Evolutionary conservation across 2,329 filamentous ascomycete genomes (phyloP), one percentile per base, ranked within the genome.

Genomic region (Beauveria medogensis): DNA sequence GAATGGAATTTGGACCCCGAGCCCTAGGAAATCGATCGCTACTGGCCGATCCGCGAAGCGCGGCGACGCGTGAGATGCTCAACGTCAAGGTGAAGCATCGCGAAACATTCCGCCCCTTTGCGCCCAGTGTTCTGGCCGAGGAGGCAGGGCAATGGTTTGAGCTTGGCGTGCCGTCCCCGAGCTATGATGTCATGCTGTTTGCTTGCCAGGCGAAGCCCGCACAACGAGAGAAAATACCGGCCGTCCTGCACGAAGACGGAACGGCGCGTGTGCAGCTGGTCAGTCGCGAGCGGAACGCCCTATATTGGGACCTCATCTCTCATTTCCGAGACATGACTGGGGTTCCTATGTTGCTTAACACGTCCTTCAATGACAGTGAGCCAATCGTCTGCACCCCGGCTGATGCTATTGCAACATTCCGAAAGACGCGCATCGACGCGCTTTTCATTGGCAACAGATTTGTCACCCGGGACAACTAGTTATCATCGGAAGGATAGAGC

Each of bases 31-130:
- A 58, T 24, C 55, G 55, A 30, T 50, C 55, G 30, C n/a, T 58
- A 24, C 55, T 57, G 10, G 55, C 55, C n/a, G 55, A 58, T 26
- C 55, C 55, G 14, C 55, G 55, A 28, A 58, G 12, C 22, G 16
- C 22, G n/a, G 24, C 30, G 30, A 58, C 55, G 20, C 55, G 55
- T 34, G 44, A 58, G 26, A 50, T 58, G 55, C 55, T 58, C 30
- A 58, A 50, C 30, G 55, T 58, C 44, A 58, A 58, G 28, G 55
- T 58, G 20, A 58, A 58, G 44, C 55, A 58, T 22, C 55, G 55
- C 30, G 55, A 58, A 46, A 58, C 44, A 6, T 58, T 58, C 44
- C 55, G 55, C 18, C 55, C 44, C n/a, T 58, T 58, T 41, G 55
- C 55, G 30, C 55, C 55, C 7, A 58, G 55, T 28, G 55, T 58